Conservation (phyloP, 208 protist genomes). For the Leishmania turanica region DNA sequence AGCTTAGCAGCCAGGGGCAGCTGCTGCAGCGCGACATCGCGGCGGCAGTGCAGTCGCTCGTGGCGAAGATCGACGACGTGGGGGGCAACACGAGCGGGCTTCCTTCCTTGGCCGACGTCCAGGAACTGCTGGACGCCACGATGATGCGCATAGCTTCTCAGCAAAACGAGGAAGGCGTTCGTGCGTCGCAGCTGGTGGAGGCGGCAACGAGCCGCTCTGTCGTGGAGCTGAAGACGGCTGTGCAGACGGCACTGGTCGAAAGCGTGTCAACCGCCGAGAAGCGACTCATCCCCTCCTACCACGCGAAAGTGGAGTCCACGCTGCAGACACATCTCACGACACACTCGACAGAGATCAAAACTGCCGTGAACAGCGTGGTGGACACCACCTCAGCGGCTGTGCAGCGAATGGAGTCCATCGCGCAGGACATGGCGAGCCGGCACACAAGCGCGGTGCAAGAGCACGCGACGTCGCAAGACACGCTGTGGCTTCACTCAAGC, state of each 20-base stretch:
- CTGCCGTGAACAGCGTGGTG: constrained; percentile 2
- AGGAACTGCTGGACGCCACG: constrained; percentile 31
- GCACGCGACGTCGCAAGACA: not conserved
- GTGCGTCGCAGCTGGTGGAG: constrained; percentile 14
- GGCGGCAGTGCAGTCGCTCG: constrained; percentile 5
- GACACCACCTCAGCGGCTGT: constrained; percentile 21
- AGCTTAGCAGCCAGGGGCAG: not conserved
- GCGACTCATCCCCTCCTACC: constrained; percentile 17
- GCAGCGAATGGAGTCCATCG: constrained; percentile 15
- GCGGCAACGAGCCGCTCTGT: constrained; percentile 15
- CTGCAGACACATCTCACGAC: constrained; percentile 11
- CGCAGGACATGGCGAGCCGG: constrained; percentile 11
- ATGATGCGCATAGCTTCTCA: constrained; percentile 10
- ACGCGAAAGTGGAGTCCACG: constrained; percentile 13
- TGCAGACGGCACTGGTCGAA: constrained; percentile 25
- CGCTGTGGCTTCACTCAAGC: not conserved
- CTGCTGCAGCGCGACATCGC: constrained; percentile 7
- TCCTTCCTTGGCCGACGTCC: constrained; percentile 25
- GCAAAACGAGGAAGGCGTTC: constrained; percentile 9
- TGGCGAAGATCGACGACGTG: constrained; percentile 18
- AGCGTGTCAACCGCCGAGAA: constrained; percentile 15
- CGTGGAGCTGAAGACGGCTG: constrained; percentile 4
- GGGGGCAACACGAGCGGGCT: constrained; percentile 7
- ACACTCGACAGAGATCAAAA: constrained; percentile 16
- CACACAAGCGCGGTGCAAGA: constrained; percentile 3